phyloP scores from a whole-genome alignment of 495 filamentous ascomycete genomes.

The Chaetomium fimeti region DNA sequence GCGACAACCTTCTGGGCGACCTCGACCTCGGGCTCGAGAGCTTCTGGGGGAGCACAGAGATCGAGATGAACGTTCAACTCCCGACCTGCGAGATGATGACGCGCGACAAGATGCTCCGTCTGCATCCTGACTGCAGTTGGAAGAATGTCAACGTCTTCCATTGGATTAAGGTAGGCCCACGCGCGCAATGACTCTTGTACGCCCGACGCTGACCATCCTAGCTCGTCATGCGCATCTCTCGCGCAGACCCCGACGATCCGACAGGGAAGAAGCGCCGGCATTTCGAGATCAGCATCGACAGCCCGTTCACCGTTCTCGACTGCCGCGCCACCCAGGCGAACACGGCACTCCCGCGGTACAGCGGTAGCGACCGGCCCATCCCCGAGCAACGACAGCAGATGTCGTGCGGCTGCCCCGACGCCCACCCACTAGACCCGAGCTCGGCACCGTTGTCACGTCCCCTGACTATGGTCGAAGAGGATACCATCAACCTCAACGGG shows the following conservation, averaged over 20 bases:
- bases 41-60: conserved; percentile 82
- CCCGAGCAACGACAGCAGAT: conserved; percentile 47
- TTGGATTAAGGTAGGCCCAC: conserved; percentile 89
- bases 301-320: conserved; percentile 91
- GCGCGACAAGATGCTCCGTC: conserved; percentile 65
- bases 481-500: conserved; percentile 17
- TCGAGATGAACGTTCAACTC: conserved; percentile 94
- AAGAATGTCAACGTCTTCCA: conserved; percentile 95
- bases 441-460: conserved; percentile 34
- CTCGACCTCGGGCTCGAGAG: conserved; percentile 61
- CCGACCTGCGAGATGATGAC: conserved; percentile 90
- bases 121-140: conserved; percentile 95
- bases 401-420: conserved; percentile 77
- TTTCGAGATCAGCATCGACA: conserved; percentile 99
- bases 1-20: conserved; percentile 79
- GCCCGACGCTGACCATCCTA: conserved; percentile 36
- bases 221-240: conserved; percentile 96
- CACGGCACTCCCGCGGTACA: conserved; percentile 83
- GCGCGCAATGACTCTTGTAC: neutral
- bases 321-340: conserved; percentile 92
- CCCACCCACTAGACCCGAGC: conserved; percentile 48
- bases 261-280: conserved; percentile 76
- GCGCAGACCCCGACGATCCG: conserved; percentile 76
- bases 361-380: conserved; percentile 55
- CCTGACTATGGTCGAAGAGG: conserved; percentile 32